Percentiles rank a stretch among this genome's conserved stretches.
Evolutionary conservation across 129 eudicot genomes (phyloP).

Genomic region (Saposhnikovia divaricata): DNA sequence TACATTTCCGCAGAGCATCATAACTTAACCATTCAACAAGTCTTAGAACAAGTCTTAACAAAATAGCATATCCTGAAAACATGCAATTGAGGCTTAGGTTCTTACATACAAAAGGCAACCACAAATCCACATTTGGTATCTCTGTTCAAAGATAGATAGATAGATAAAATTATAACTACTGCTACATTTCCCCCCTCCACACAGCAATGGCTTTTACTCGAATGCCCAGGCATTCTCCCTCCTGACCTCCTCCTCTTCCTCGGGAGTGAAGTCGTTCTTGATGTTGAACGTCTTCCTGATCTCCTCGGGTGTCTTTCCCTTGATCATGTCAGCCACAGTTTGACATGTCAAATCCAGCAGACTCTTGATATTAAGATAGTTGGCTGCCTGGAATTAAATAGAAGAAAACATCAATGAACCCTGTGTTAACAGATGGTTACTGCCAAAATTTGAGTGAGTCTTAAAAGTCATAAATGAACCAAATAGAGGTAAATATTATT

Average conservation of each 20-base stretch:
- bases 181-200: neutral
- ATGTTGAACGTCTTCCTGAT: slow-evolving; percentile 21
- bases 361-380: slow-evolving; percentile 23
- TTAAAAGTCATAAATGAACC: neutral
- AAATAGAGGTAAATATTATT: neutral
- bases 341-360: slow-evolving; percentile 23
- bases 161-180: neutral
- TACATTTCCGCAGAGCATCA: neutral
- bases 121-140: neutral
- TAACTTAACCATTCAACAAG: neutral
- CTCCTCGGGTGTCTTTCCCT: slow-evolving; percentile 23
- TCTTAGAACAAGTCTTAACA: neutral
- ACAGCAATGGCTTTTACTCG: slow-evolving; percentile 1
- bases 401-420: neutral
- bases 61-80: slow-evolving; percentile 3
- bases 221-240: slow-evolving; percentile 27
- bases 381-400: slow-evolving; percentile 13
- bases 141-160: slow-evolving; percentile 1
- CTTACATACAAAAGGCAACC: slow-evolving; percentile 6
- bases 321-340: slow-evolving; percentile 20
- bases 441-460: neutral
- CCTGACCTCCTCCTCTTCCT: slow-evolving; percentile 21
- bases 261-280: slow-evolving; percentile 23
- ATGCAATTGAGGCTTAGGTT: slow-evolving; percentile 3
- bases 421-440: neutral